phyloP scores from a whole-genome alignment of 306 rosid genomes.

The Medicago arabica region DNA sequence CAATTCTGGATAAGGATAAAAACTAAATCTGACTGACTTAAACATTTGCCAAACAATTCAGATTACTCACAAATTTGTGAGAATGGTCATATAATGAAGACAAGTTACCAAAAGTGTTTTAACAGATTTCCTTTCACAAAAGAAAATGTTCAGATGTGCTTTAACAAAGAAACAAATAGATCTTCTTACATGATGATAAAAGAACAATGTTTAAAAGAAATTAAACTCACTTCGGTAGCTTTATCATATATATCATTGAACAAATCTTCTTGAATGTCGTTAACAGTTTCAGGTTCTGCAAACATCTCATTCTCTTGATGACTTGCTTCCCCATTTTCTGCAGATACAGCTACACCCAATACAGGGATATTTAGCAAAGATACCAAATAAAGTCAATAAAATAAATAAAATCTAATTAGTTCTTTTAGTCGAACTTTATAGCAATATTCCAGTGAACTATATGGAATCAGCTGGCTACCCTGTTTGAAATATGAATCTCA shows the following conservation, averaged over 20 bases:
- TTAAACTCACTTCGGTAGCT: conserved; percentile 68
- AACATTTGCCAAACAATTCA: not conserved
- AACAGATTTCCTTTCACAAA: conserved; percentile 18
- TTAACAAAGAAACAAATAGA: conserved; percentile 22
- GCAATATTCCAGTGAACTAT: not conserved
- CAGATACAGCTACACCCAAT: conserved; percentile 34
- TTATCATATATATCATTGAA: conserved; percentile 58
- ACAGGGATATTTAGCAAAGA: not conserved
- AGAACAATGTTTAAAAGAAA: conserved; percentile 30
- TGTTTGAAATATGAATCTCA: conserved; percentile 8
- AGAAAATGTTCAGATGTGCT: conserved; percentile 5
- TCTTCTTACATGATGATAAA: conserved; percentile 7
- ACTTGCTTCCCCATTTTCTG: conserved; percentile 56
- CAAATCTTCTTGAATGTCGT: conserved; percentile 64
- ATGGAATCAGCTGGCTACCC: conserved; percentile 1
- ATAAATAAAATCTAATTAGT: conserved; percentile 22
- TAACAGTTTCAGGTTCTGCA: conserved; percentile 54
- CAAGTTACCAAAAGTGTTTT: conserved; percentile 1
- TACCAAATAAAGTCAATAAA: conserved; percentile 7
- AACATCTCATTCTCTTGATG: conserved; percentile 50
- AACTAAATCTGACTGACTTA: not conserved
- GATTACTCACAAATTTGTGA: conserved; percentile 18
- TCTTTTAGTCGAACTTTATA: conserved; percentile 5
- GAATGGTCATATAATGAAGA: not conserved
- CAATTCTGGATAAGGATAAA: conserved; percentile 9